phyloP scores from a whole-genome alignment of 2,329 filamentous ascomycete species.

The Diaporthe destruens region DNA sequence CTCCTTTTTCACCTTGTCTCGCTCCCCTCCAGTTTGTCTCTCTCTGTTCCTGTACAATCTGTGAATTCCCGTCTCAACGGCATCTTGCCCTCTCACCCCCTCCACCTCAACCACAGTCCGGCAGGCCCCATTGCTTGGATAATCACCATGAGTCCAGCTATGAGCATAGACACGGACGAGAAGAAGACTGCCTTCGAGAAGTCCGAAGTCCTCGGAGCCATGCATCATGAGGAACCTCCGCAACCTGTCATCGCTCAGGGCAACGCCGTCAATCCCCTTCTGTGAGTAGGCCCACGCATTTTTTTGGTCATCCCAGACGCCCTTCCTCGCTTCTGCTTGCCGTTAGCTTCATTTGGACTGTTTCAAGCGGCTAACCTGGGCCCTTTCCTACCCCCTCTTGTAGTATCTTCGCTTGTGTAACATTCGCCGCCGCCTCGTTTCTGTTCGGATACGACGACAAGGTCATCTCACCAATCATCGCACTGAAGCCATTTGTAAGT shows the following conservation, averaged over 20 bases:
- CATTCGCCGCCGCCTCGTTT: constrained; percentile 35
- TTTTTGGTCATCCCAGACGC: not conserved
- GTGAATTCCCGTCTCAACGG: not conserved
- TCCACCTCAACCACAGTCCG: not conserved
- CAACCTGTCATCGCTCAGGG: constrained; percentile 15
- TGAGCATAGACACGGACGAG: constrained; percentile 30
- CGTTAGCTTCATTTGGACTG: not conserved
- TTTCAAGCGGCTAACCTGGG: not conserved
- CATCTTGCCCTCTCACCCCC: not conserved
- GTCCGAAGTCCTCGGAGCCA: constrained; percentile 16
- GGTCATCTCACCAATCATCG: constrained; percentile 35
- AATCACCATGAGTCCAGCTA: constrained; percentile 13
- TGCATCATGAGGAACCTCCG: constrained; percentile 32
- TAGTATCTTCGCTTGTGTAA: constrained; percentile 34
- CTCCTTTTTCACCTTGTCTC: not conserved
- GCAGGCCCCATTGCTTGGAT: not conserved
- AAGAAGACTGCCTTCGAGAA: constrained; percentile 22
- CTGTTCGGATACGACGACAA: constrained; percentile 39
- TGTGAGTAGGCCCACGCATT: not conserved
- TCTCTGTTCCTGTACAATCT: not conserved
- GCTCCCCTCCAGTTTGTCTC: not conserved
- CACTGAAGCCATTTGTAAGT: constrained; percentile 37
- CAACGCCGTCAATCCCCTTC: constrained; percentile 35
- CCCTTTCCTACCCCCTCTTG: not conserved
- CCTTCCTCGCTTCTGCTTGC: not conserved